phyloP scores from a whole-genome alignment of 2,329 filamentous ascomycete species.

The Curvularia sp. region DNA sequence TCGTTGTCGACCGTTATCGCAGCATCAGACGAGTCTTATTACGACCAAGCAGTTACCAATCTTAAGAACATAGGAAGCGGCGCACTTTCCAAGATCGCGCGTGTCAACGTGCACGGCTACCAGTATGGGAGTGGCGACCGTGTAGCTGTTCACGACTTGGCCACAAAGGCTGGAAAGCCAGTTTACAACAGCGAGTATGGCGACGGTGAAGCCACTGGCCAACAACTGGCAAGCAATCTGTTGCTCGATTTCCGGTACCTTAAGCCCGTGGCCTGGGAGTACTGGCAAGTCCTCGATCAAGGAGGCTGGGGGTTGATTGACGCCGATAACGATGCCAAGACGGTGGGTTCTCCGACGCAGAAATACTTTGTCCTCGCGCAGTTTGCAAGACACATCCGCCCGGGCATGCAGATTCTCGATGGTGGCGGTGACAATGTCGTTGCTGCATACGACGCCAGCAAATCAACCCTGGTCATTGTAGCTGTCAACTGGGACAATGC shows the following conservation, averaged over 20 bases:
- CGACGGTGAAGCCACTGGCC: slow-evolving; percentile 9
- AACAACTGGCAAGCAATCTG: slow-evolving; percentile 9
- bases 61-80: slow-evolving; percentile 12
- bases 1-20: slow-evolving; percentile 10
- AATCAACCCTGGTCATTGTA: slow-evolving; percentile 11
- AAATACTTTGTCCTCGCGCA: slow-evolving; percentile 18
- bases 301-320: slow-evolving; percentile 15
- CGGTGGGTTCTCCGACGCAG: slow-evolving; percentile 9
- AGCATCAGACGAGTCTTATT: slow-evolving; percentile 18
- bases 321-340: slow-evolving; percentile 17
- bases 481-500: slow-evolving; percentile 14
- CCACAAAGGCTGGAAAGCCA: slow-evolving; percentile 5
- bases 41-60: slow-evolving; percentile 14
- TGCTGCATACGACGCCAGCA: slow-evolving; percentile 15
- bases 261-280: slow-evolving; percentile 15
- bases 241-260: slow-evolving; percentile 12
- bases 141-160: slow-evolving; percentile 6
- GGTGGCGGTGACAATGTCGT: slow-evolving; percentile 13
- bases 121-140: slow-evolving; percentile 13
- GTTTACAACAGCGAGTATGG: slow-evolving; percentile 20
- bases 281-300: slow-evolving; percentile 16
- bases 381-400: slow-evolving; percentile 15
- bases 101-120: slow-evolving; percentile 17
- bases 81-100: slow-evolving; percentile 13
- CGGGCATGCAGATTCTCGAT: slow-evolving; percentile 17